Conservation (phyloP, 768 basidiomycete species). For the Rossbeevera mucosa region DNA sequence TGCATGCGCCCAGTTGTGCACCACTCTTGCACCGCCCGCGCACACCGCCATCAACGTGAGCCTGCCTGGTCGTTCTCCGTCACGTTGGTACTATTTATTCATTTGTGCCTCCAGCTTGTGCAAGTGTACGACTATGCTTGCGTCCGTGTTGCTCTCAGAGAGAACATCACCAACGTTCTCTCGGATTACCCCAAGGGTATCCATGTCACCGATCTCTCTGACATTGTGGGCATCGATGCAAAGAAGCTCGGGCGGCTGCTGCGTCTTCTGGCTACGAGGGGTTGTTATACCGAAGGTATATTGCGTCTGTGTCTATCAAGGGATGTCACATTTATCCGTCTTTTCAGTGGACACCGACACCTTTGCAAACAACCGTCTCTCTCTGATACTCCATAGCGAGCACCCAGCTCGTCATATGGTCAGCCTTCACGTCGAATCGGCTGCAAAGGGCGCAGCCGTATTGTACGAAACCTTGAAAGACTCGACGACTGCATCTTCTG, state of each 20-base stretch:
- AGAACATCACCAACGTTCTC: slow-evolving; percentile 29
- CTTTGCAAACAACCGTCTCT: slow-evolving; percentile 35
- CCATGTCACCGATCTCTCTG: slow-evolving; percentile 28
- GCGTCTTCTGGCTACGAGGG: slow-evolving; percentile 27
- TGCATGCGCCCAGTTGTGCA: slow-evolving; percentile 34
- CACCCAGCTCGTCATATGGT: slow-evolving; percentile 22
- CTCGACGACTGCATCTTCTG: slow-evolving; percentile 13
- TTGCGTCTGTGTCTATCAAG: background rate
- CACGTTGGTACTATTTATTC: background rate
- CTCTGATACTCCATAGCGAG: slow-evolving; percentile 23
- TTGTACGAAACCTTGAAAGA: slow-evolving; percentile 29
- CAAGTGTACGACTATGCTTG: slow-evolving; percentile 28
- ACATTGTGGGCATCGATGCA: slow-evolving; percentile 16
- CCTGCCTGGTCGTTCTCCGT: background rate
- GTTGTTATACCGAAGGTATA: slow-evolving; percentile 32
- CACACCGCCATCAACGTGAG: slow-evolving; percentile 33
- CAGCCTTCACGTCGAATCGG: slow-evolving; percentile 16
- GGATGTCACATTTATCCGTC: background rate
- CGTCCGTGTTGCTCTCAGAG: slow-evolving; percentile 24
- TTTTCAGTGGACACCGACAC: slow-evolving; percentile 26
- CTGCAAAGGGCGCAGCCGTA: slow-evolving; percentile 15
- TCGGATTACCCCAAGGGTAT: slow-evolving; percentile 27
- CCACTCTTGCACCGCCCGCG: slow-evolving; percentile 32
- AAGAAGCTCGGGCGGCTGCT: slow-evolving; percentile 30
- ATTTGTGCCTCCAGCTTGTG: slow-evolving; percentile 15